Evolutionary conservation across 2,329 filamentous ascomycete species (phyloP).

Genomic region (Coniochaeta hoffmannii): DNA sequence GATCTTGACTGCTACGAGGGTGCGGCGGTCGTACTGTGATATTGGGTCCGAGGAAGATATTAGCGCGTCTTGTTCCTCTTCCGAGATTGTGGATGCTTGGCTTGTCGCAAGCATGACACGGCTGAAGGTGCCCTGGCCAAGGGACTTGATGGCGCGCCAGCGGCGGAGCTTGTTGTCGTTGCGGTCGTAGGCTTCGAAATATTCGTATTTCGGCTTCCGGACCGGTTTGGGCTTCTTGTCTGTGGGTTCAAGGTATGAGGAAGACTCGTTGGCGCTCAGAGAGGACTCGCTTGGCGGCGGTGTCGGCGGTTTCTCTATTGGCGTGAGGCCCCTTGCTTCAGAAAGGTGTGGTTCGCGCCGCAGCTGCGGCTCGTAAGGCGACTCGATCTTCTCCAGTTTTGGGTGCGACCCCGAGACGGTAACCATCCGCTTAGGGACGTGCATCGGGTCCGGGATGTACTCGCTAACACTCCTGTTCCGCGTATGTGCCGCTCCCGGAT

Average conservation of each 20-base stretch:
- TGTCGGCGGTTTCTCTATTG: constrained; percentile 61
- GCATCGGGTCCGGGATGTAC: constrained; percentile 67
- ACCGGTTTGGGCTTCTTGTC: constrained; percentile 28
- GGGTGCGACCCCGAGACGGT: constrained; percentile 60
- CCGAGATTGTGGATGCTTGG: constrained; percentile 46
- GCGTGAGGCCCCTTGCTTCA: constrained; percentile 64
- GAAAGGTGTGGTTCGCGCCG: constrained; percentile 78
- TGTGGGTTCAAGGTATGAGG: constrained; percentile 25
- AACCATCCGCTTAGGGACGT: constrained; percentile 63
- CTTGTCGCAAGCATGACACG: constrained; percentile 87
- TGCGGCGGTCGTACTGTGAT: constrained; percentile 55
- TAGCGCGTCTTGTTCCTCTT: constrained; percentile 30
- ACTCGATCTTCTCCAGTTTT: constrained; percentile 26
- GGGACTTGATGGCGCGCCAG: constrained; percentile 71
- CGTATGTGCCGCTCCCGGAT: constrained; percentile 37
- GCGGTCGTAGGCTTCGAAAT: constrained; percentile 63
- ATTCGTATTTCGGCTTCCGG: constrained; percentile 42
- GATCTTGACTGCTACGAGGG: constrained; percentile 88
- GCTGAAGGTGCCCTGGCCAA: constrained; percentile 94
- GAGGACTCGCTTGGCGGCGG: constrained; percentile 75
- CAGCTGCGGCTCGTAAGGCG: constrained; percentile 37
- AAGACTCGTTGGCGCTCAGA: constrained; percentile 35
- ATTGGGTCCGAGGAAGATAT: constrained; percentile 21
- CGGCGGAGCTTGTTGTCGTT: constrained; percentile 61
- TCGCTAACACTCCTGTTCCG: constrained; percentile 85